phyloP scores from a whole-genome alignment of 2,329 filamentous ascomycete genomes.

The Exophiala sp. region DNA sequence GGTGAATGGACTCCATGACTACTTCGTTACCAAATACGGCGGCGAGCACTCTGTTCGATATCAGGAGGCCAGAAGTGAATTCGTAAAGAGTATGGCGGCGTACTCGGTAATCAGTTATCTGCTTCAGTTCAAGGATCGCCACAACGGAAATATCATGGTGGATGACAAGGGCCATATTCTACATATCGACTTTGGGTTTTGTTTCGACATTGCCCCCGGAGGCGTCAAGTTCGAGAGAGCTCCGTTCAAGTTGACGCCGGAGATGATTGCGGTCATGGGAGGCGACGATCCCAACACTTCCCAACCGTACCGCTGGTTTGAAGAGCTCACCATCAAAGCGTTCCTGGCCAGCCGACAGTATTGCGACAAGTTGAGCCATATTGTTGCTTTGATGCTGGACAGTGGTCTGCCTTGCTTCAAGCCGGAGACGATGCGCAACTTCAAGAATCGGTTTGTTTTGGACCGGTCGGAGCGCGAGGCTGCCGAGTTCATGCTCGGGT shows the following conservation, averaged over 20 bases:
- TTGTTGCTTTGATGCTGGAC: constrained; percentile 92
- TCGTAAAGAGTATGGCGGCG: constrained; percentile 98
- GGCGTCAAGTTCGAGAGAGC: constrained; percentile 97
- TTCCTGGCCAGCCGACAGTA: constrained; percentile 85
- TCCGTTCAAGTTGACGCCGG: constrained; percentile 92
- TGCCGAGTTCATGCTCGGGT: constrained; percentile 83
- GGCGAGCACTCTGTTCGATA: constrained; percentile 92
- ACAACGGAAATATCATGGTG: constrained; percentile 99
- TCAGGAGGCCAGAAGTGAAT: constrained; percentile 91
- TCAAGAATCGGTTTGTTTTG: constrained; percentile 84
- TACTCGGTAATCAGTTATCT: constrained; percentile 97
- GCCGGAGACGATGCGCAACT: constrained; percentile 86
- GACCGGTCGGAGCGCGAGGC: constrained; percentile 90
- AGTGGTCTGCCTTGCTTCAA: constrained; percentile 96
- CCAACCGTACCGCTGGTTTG: constrained; percentile 90
- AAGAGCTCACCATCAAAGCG: constrained; percentile 91
- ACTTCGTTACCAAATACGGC: constrained; percentile 95
- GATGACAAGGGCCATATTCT: constrained; percentile 95
- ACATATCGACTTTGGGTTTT: constrained; percentile 99
- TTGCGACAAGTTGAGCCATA: constrained; percentile 79
- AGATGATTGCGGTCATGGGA: constrained; percentile 99
- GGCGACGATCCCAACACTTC: constrained; percentile 57
- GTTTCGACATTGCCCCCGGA: constrained; percentile 95
- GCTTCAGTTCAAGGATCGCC: constrained; percentile 96
- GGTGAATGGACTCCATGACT: constrained; percentile 96